A percentile compares a stretch with the other conserved stretches of the same genome.
These are phyloP conservation scores for Pezicula carpinea DNA, from an alignment of 2,329 filamentous ascomycete genomes.

Conservation along the genomic window DNA sequence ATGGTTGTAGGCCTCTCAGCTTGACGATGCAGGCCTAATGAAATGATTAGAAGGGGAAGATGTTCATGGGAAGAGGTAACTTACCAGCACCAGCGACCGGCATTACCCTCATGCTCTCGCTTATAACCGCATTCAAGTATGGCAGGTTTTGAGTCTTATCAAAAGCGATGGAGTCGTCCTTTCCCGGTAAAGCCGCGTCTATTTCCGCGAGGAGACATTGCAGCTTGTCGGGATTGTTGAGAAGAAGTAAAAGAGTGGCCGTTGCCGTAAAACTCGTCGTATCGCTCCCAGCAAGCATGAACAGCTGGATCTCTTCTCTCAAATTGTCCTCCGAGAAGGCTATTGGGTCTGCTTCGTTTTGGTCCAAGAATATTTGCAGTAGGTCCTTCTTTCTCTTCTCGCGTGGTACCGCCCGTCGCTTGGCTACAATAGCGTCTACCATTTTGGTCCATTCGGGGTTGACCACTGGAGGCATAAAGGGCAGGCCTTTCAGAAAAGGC, in stretches of 20 bases:
- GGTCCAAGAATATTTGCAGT: constrained; percentile 15
- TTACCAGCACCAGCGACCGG: constrained; percentile 7
- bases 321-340: constrained; percentile 13
- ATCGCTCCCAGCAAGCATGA: constrained; percentile 8
- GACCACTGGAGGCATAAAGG: constrained; percentile 7
- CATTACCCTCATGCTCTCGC: constrained; percentile 16
- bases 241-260: background rate
- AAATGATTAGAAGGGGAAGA: background rate
- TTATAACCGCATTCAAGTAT: constrained; percentile 17
- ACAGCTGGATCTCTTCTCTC: constrained; percentile 15
- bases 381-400: constrained; percentile 11
- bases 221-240: background rate
- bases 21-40: constrained; percentile 10
- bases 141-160: constrained; percentile 14
- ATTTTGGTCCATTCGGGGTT: constrained; percentile 5
- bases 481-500: constrained; percentile 12
- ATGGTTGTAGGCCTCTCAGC: constrained; percentile 9
- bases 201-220: background rate
- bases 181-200: constrained; percentile 5
- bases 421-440: constrained; percentile 10
- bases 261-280: background rate
- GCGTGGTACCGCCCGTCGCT: constrained; percentile 2
- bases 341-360: constrained; percentile 9
- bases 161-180: constrained; percentile 11
- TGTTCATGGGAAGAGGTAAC: background rate